These are phyloP conservation scores for Colletotrichum shisoi DNA, from an alignment of 2,329 filamentous ascomycete species.

Conservation along the genomic window DNA sequence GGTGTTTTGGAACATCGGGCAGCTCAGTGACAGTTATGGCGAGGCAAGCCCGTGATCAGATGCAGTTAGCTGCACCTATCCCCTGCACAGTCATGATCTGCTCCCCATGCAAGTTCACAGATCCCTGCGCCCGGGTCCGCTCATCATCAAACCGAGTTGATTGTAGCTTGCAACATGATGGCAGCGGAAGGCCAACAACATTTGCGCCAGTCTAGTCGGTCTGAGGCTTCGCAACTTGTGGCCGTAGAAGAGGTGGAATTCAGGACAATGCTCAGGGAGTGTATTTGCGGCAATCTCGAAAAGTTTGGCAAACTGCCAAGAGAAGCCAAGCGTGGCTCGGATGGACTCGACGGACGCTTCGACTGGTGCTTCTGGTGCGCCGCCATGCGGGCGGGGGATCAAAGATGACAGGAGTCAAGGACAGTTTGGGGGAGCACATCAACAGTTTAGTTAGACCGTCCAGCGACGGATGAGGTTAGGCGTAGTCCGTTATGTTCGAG, in stretches of 20 bases:
- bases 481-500: background rate
- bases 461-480: conserved; percentile 2
- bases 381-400: background rate
- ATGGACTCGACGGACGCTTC: background rate
- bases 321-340: background rate
- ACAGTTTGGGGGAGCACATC: background rate
- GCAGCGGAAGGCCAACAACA: background rate
- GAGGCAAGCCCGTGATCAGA: conserved; percentile 33
- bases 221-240: background rate
- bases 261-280: no score
- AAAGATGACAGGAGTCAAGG: background rate
- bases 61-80: conserved; percentile 21
- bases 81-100: background rate
- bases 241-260: background rate
- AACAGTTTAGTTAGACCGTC: background rate
- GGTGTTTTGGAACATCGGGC: background rate
- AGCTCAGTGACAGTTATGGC: conserved; percentile 6
- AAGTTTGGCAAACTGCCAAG: background rate
- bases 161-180: background rate
- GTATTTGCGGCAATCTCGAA: no score
- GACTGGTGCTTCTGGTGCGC: background rate
- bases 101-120: conserved; percentile 21
- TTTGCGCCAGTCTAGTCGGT: background rate
- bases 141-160: background rate
- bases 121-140: background rate